Conservation (phyloP, 306 rosid genomes). For the Psophocarpus tetragonolobus region DNA sequence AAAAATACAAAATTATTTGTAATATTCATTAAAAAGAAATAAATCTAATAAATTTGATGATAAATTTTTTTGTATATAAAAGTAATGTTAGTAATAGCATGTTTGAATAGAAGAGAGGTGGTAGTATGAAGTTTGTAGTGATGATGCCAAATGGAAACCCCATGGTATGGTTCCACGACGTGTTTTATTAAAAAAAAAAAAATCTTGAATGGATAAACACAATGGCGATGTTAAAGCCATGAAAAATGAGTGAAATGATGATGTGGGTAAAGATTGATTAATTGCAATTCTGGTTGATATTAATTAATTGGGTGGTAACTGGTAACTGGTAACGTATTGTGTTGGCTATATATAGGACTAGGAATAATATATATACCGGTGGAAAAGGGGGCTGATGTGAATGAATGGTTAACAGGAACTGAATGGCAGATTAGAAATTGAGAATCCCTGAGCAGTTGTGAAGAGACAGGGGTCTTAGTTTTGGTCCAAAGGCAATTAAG, state of each 20-base stretch:
- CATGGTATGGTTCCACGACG: not conserved
- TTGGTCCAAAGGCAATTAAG: conserved; percentile 18
- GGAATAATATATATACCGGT: not conserved
- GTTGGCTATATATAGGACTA: not conserved
- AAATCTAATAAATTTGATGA: too few relatives aligned
- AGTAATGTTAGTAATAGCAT: too few relatives aligned
- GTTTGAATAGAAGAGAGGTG: too few relatives aligned
- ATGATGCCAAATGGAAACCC: not conserved
- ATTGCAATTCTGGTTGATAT: not conserved
- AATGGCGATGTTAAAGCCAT: not conserved
- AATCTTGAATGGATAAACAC: not conserved
- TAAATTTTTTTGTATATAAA: too few relatives aligned
- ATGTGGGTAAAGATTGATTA: not conserved
- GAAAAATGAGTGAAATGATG: not conserved
- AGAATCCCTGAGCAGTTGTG: conserved; percentile 10
- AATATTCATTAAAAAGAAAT: too few relatives aligned
- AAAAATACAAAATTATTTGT: too few relatives aligned
- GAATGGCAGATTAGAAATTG: conserved; percentile 26
- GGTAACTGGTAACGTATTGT: not conserved
- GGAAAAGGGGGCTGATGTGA: conserved; percentile 19
- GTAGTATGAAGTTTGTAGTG: too few relatives aligned
- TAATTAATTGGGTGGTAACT: not conserved
- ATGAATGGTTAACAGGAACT: conserved; percentile 1
- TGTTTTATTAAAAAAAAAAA: not conserved
- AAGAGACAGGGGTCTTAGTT: conserved; percentile 10